Conservation (phyloP, 192 early-diverging fungal species). For the Rhizoclosmatium globosum region DNA sequence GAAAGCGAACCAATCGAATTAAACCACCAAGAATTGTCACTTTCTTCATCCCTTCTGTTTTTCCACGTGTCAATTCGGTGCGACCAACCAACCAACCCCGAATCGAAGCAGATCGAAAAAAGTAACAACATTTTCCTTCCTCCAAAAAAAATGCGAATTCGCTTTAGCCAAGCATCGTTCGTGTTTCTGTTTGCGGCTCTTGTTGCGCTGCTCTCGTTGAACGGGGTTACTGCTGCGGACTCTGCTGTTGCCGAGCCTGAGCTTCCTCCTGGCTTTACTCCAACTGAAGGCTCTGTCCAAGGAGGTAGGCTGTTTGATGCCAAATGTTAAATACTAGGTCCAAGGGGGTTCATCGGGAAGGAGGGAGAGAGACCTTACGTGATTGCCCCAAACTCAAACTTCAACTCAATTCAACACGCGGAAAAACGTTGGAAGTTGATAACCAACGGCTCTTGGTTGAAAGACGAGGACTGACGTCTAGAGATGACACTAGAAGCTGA, state of each 20-base stretch:
- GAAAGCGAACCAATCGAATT: too few species aligned
- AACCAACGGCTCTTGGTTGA: neutral
- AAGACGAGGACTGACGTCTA: neutral
- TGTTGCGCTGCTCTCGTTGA: neutral
- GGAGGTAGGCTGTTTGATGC: neutral
- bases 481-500: too few species aligned
- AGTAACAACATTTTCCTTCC: neutral
- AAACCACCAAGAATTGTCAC: too few species aligned
- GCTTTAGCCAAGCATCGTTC: neutral
- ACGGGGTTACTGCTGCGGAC: neutral
- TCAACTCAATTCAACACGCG: neutral
- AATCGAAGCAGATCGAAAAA: neutral
- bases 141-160: neutral
- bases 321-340: neutral
- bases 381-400: neutral
- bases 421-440: neutral
- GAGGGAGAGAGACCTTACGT: neutral
- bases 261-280: conserved; percentile 6
- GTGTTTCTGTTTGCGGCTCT: neutral
- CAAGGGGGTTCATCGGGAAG: neutral
- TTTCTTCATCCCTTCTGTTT: too few species aligned
- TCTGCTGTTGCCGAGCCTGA: neutral
- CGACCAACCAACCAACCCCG: too few species aligned
- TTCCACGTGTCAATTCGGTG: too few species aligned
- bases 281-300: neutral